Base-by-base conservation (phyloP, 2,329 filamentous ascomycete genomes). In the Curvularia spicifera region DNA sequence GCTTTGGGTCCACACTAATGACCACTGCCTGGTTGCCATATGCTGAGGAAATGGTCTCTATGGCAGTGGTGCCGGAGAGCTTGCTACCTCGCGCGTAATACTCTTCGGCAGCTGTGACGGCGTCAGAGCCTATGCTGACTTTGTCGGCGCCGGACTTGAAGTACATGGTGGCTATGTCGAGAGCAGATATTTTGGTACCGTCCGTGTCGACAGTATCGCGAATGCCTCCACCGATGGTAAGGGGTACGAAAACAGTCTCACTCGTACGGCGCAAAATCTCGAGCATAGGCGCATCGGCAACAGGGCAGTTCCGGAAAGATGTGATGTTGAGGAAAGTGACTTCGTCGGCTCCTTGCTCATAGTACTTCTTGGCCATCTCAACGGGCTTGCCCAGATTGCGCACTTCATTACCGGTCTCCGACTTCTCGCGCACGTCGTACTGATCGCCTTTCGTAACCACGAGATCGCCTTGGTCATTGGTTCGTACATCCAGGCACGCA, bases 381-480 rank as follows among this genome's bases (percentile, higher is more conserved):
- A 99, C 93, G 1, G 95, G 95, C 79, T 99, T 99, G 65, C 95
- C 95, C 3, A 99, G 84, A 77, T 99, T 99, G 63, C 95, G 88
- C 35, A 99, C 93, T 20, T 85, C 82, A 48, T 80, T 80, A 26
- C 72, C 81, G 56, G 82, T 82, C 13, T 80, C 82, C 22, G 82
- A 82, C 79, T 97, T 97, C 72, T 98, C 95, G 31, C 95, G 91
- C 6, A 99, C 95, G 72, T 99, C 95, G 80, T 99, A 99, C 78
- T 98, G 94, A 78, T 99, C 95, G 56, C 95, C 95, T 79, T 99
- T 99, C 13, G 95, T 99, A 37, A 99, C 95, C 0, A 99, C 95
- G 9, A 99, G 83, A 77, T 99, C 95, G 33, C 95, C 95, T 60
- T 90, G 84, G 76, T 99, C 95, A 77, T 99, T 99, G 52, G 93